phyloP scores from a whole-genome alignment of 1,284 basidiomycete genomes.

The Ustilago lituana region DNA sequence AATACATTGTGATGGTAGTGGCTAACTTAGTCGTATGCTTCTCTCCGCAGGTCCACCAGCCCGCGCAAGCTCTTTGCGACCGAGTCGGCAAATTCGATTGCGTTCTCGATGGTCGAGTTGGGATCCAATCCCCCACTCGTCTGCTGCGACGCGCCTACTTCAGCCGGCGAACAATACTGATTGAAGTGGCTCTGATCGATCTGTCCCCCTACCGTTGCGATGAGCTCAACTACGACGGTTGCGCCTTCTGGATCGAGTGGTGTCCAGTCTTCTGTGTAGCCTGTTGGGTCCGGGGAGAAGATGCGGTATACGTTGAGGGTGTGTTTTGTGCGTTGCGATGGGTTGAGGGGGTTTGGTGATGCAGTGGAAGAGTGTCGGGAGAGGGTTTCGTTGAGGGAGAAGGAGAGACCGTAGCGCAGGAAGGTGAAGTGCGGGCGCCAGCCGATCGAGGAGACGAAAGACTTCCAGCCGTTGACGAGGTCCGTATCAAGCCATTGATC shows the following conservation, averaged over 20 bases:
- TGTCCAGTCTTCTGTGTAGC: conserved; percentile 33
- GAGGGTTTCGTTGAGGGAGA: conserved; percentile 17
- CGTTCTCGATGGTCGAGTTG: conserved; percentile 32
- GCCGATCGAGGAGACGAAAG: conserved; percentile 36
- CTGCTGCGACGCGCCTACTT: background rate
- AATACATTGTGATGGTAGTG: conserved; percentile 7
- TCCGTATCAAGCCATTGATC: conserved; percentile 23
- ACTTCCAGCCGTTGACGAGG: conserved; percentile 29
- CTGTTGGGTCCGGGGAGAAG: conserved; percentile 38
- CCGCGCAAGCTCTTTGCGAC: conserved; percentile 31
- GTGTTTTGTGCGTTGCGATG: conserved; percentile 19
- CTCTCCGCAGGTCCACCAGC: conserved; percentile 34
- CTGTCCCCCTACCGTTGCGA: conserved; percentile 22
- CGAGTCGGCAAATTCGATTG: conserved; percentile 28
- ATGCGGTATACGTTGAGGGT: conserved; percentile 39
- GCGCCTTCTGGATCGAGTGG: conserved; percentile 35
- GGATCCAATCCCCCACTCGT: conserved; percentile 15
- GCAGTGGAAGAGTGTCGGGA: conserved; percentile 11
- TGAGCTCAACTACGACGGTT: conserved; percentile 37
- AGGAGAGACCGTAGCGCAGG: conserved; percentile 29
- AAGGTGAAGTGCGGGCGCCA: conserved; percentile 37
- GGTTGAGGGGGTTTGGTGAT: conserved; percentile 14
- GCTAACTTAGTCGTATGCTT: conserved; percentile 26
- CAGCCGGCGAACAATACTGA: conserved; percentile 8
- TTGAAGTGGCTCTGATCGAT: conserved; percentile 42